These are phyloP conservation scores for Serendipita sp. DNA, from an alignment of 768 basidiomycete species.

Conservation along the genomic window DNA sequence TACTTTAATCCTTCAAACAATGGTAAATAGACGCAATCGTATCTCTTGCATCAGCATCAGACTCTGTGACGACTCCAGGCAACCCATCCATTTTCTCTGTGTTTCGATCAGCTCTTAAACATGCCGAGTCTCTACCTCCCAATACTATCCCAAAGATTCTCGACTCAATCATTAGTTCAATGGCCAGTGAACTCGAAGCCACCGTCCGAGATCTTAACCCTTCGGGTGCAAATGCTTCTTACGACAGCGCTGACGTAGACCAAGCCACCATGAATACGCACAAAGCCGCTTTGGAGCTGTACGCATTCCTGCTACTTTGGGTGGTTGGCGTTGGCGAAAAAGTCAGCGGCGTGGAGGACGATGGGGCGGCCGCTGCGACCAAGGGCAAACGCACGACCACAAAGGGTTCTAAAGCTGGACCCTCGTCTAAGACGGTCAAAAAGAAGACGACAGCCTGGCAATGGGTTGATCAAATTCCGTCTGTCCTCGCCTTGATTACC, in stretches of 20 bases:
- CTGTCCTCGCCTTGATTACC: constrained; percentile 49
- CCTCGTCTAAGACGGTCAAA: constrained; percentile 16
- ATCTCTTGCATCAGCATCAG: constrained; percentile 58
- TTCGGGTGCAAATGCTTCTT: constrained; percentile 24
- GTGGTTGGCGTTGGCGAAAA: constrained; percentile 72
- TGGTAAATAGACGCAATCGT: constrained; percentile 51
- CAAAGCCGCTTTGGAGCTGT: constrained; percentile 70
- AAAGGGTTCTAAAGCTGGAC: constrained; percentile 39
- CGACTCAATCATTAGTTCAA: constrained; percentile 68
- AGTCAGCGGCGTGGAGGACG: constrained; percentile 38
- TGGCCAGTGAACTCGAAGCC: constrained; percentile 55
- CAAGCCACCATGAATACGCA: constrained; percentile 44
- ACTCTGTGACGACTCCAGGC: constrained; percentile 46
- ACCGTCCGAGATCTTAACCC: constrained; percentile 49
- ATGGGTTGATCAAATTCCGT: constrained; percentile 65
- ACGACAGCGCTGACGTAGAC: constrained; percentile 18
- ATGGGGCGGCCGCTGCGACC: constrained; percentile 25
- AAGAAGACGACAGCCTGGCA: constrained; percentile 34
- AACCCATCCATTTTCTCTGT: constrained; percentile 12
- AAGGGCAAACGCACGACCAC: constrained; percentile 15
- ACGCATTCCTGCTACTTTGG: constrained; percentile 85
- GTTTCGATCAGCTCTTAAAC: constrained; percentile 12
- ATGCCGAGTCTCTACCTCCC: constrained; percentile 44
- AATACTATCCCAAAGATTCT: constrained; percentile 67
- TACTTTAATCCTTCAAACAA: not conserved